Conservation (phyloP, 148 eudicot genomes). For the Chenopodium formosanum region DNA sequence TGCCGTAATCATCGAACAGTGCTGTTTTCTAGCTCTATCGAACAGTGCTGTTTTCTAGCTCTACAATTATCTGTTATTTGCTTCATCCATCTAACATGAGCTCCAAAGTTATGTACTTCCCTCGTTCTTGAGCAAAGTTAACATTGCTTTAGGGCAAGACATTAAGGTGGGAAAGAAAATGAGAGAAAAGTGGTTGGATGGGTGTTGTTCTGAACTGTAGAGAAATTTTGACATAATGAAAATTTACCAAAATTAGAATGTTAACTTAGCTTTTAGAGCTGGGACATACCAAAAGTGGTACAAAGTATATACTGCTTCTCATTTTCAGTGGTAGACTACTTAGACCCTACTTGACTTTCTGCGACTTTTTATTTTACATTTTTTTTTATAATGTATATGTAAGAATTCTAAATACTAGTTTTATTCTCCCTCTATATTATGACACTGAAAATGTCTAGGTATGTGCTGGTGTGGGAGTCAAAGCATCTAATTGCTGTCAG, state of each 20-base stretch:
- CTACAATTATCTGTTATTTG: not conserved
- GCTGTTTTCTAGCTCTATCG: not conserved
- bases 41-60: not conserved
- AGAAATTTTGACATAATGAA: too few species aligned
- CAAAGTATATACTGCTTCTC: not conserved
- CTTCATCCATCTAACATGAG: not conserved
- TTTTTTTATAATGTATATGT: not conserved
- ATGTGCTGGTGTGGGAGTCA: conserved; percentile 97
- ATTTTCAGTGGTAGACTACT: not conserved
- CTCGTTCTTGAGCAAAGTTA: not conserved
- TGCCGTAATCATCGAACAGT: not conserved
- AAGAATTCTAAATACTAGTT: not conserved
- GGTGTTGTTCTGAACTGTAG: too few species aligned
- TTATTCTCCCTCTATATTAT: conserved; percentile 8
- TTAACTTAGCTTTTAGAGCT: not conserved
- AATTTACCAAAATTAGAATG: not conserved
- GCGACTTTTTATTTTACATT: not conserved
- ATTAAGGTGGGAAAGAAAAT: too few species aligned
- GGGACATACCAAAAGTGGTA: not conserved
- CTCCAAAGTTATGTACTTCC: not conserved
- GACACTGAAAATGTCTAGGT: conserved; percentile 44
- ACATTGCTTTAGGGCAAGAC: not conserved
- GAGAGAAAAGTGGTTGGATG: too few species aligned
- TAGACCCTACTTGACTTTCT: not conserved
- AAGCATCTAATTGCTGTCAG: conserved; percentile 88